Base-by-base conservation (phyloP, 495 filamentous ascomycete species). In the Aeminium ludgeri region DNA sequence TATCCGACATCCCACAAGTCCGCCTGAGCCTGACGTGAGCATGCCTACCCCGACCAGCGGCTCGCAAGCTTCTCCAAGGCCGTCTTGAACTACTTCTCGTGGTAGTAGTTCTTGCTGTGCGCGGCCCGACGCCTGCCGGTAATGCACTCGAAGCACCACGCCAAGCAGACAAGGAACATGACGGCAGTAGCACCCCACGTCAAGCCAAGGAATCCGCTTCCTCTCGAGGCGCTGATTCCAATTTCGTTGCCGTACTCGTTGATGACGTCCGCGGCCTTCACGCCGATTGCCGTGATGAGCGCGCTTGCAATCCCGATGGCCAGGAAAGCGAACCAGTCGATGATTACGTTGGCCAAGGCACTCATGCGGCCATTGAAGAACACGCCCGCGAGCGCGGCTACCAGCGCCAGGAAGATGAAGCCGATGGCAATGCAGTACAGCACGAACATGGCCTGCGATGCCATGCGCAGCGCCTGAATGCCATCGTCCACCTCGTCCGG, bases 351-450 rank as follows among this genome's bases (percentile, higher is more conserved):
- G 37, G 62, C 42, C 32, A 69, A 44, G 0, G 61, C 60, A 23
- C 58, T 35, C 28, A 61, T 18, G 13, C 62, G 56, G 2, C 62
- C 59, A 1, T 57, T 48, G 10, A 54, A 45, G 13, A 72, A 45
- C 34, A 71, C 20, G 6, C 56, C 61, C 10, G 61, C 38, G 30
- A 71, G 36, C 13, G 68, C 62, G 2, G 59, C 50, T 2, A 85
- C 31, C 30, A 83, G 56, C 4, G 66, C 59, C 7, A 77, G 46
- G 10, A 70, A 74, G 16, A 70, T 63, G 12, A 76, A 60, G 3
- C 59, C 72, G 28, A 73, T 66, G 2, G 67, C 75, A 7, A 84
- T 63, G 44, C 66, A 69, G 52, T 82, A 82, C 38, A 86, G 57
- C 25, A 81, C 62, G 40, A 76, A 76, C 45, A 73, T 65, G 0